Evolutionary conservation across 495 filamentous ascomycete genomes (phyloP), one percentile per base, ranked within the genome.

Genomic region (Cairneyella variabilis): DNA sequence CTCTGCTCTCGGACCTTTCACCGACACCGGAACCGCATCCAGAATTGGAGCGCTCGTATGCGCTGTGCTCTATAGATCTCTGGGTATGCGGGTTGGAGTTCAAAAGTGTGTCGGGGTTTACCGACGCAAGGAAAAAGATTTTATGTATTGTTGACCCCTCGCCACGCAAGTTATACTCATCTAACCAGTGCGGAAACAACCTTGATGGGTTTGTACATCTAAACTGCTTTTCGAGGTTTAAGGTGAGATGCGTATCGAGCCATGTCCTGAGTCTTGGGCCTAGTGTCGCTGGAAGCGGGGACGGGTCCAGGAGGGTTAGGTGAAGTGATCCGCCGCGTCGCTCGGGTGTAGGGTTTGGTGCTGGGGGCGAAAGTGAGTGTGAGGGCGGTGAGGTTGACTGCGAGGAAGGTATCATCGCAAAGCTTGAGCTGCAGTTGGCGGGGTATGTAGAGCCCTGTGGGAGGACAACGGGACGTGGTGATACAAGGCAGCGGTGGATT

Each of bases 201-300:
- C 64, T 60, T 41, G 60, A 66, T 4, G 73, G 73, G 40, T 65
- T 72, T 3, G 66, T 67, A 37, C 71, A 76, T 30, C 69, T 70
- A 46, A 70, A 75, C 21, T 64, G 59, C 16, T 65, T 60, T 43
- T 75, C 71, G 20, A 77, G 53, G 50, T 75, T 71, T 10, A 70
- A 53, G 5, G 73, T 48, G 6, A 78, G 67, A 28, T 78, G 67
- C 1, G 70, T 60, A 11, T 76, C 73, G 22, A 78, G 53, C 76
- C 76, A 78, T 9, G 68, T 54, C 42, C 69, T 62, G 51, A 77
- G 58, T 28, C 60, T 60, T 12, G 73, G 72, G 1, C 76, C 76
- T 39, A 75, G 58, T 6, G 69, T 70, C 8, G 63, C 41, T 9
- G 68, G 50, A 8, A 68, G 57, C 3, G 76, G 76, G 14, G 58